phyloP scores from a whole-genome alignment of 345 rosid species.

The Citrus reticulata region DNA sequence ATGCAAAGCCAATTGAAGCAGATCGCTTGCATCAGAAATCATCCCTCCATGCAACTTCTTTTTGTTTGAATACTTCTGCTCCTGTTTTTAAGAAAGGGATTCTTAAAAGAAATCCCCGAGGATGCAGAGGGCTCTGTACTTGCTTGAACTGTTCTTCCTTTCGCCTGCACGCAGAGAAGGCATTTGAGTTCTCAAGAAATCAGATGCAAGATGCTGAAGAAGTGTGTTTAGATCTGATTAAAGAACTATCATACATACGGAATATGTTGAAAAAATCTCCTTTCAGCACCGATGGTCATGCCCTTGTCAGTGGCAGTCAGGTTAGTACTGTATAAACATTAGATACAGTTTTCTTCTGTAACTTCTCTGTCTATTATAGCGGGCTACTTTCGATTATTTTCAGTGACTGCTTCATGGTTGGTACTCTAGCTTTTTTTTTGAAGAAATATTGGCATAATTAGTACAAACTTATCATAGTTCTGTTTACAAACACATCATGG shows the following conservation, averaged over 20 bases:
- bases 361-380: neutral
- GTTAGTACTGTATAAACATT: constrained; percentile 18
- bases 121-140: constrained; percentile 69
- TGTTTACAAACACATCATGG: neutral
- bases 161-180: constrained; percentile 66
- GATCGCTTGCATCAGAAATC: constrained; percentile 16
- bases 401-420: neutral
- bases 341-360: neutral
- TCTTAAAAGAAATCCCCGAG: constrained; percentile 54
- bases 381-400: neutral
- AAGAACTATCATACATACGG: constrained; percentile 44
- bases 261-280: constrained; percentile 41
- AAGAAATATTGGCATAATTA: neutral
- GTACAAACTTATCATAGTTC: neutral
- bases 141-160: constrained; percentile 74
- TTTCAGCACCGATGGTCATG: constrained; percentile 20
- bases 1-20: constrained; percentile 19
- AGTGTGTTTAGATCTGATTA: constrained; percentile 52
- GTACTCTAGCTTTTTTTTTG: neutral
- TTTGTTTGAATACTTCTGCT: constrained; percentile 18
- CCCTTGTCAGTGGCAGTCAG: constrained; percentile 29
- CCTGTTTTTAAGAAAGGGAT: constrained; percentile 45
- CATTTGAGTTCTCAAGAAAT: constrained; percentile 74
- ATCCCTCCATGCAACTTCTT: constrained; percentile 15
- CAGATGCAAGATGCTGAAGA: constrained; percentile 78